Conservation (phyloP, 1,139 yeast genomes). For the Kurtzmaniella quercitrusa region DNA sequence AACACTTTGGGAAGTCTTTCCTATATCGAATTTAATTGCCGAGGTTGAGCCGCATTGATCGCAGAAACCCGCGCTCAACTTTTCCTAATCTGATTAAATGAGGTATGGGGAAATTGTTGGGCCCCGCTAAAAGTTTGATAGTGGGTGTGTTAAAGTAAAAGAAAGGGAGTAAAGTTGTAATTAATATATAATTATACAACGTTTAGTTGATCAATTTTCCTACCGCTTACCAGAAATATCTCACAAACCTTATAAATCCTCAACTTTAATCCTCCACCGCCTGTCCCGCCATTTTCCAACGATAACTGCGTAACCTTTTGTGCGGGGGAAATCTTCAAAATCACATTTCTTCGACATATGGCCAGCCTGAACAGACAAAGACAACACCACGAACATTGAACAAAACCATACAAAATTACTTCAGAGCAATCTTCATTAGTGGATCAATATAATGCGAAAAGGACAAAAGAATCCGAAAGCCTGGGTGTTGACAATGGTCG, state of each 20-base stretch:
- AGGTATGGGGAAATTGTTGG: background rate
- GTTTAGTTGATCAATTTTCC: no score
- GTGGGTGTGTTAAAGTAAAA: no score
- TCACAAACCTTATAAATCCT: no score
- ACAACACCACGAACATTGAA: background rate
- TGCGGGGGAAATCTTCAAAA: background rate
- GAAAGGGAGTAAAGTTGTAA: no score
- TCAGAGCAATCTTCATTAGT: no score
- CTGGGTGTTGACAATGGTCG: constrained; percentile 34
- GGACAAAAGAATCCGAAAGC: constrained; percentile 25
- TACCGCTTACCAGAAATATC: no score
- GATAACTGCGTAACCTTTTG: background rate
- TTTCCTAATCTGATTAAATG: background rate
- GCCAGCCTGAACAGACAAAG: background rate
- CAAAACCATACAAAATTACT: background rate
- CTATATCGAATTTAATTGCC: background rate
- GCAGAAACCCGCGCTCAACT: background rate
- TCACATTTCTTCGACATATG: background rate
- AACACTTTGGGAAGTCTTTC: no score
- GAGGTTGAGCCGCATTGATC: background rate
- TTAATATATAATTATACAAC: no score
- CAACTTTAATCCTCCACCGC: background rate
- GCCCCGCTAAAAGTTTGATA: no score
- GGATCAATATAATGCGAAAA: constrained; percentile 5
- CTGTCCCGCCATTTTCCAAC: background rate